Percentiles rank a stretch among this genome's conserved stretches.
Evolutionary conservation across 257 asterid genomes (phyloP).

Genomic region (Solanum dulcamara): DNA sequence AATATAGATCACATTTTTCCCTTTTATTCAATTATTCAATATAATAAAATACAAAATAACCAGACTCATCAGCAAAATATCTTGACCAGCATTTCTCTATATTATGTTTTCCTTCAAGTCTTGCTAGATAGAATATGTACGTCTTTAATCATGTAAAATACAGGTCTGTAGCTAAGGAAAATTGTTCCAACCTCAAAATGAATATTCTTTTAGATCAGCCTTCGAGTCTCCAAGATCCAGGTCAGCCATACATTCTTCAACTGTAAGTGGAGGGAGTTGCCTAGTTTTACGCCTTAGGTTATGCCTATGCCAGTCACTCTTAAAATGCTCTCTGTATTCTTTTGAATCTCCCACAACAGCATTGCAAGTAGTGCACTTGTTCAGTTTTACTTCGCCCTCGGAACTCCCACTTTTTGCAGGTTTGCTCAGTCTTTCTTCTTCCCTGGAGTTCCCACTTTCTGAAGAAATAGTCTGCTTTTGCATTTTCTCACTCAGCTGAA

Average conservation of each 20-base stretch:
- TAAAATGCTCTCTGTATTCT: slow-evolving; percentile 80
- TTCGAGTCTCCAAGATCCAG: slow-evolving; percentile 48
- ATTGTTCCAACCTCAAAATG: slow-evolving; percentile 34
- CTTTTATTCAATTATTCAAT: background rate
- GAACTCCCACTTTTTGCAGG: slow-evolving; percentile 19
- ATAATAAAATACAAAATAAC: background rate
- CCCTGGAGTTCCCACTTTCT: slow-evolving; percentile 30
- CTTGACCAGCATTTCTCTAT: background rate
- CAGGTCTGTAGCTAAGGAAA: background rate
- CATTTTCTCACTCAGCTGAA: slow-evolving; percentile 42
- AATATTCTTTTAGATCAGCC: slow-evolving; percentile 78
- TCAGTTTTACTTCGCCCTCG: slow-evolving; percentile 50
- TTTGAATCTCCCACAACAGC: slow-evolving; percentile 65
- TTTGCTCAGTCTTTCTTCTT: slow-evolving; percentile 46
- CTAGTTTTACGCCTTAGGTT: slow-evolving; percentile 70
- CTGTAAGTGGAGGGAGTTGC: slow-evolving; percentile 77
- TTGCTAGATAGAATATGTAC: background rate
- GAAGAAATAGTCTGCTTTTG: slow-evolving; percentile 44
- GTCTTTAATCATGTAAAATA: background rate
- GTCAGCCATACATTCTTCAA: slow-evolving; percentile 75
- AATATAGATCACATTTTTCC: background rate
- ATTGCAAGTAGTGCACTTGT: slow-evolving; percentile 73
- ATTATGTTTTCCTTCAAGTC: background rate
- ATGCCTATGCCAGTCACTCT: slow-evolving; percentile 89
- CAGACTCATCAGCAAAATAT: background rate